phyloP scores from a whole-genome alignment of 106 monocot species.

The Ottelia alismoides region DNA sequence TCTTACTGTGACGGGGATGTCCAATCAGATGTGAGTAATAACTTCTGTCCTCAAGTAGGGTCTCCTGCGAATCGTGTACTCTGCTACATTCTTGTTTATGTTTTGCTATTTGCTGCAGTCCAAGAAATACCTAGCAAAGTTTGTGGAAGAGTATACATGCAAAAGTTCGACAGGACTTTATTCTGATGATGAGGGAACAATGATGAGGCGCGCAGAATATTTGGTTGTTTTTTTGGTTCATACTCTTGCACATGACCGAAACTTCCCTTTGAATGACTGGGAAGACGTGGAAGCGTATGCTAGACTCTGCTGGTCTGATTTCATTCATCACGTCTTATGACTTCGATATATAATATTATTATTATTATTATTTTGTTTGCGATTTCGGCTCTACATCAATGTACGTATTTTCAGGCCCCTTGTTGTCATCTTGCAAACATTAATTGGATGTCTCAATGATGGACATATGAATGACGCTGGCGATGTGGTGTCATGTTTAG shows the following conservation, averaged over 20 bases:
- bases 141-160: slow-evolving; percentile 30
- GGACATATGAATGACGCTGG: slow-evolving; percentile 10
- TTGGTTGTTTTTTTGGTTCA: slow-evolving; percentile 65
- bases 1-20: slow-evolving; percentile 41
- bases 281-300: slow-evolving; percentile 39
- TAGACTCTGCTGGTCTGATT: slow-evolving; percentile 61
- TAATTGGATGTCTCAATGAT: slow-evolving; percentile 18
- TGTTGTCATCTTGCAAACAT: slow-evolving; percentile 29
- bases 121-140: slow-evolving; percentile 33
- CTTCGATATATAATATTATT: too few species aligned
- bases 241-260: slow-evolving; percentile 57
- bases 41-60: too few species aligned
- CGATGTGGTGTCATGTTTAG: slow-evolving; percentile 25
- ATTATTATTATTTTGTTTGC: too few species aligned
- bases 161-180: slow-evolving; percentile 8
- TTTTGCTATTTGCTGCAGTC: slow-evolving; percentile 22
- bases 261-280: slow-evolving; percentile 40
- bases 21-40: slow-evolving; percentile 49
- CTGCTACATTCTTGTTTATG: background rate
- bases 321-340: too few species aligned
- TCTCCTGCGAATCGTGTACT: too few species aligned
- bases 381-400: too few species aligned
- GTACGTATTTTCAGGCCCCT: slow-evolving; percentile 46
- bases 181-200: slow-evolving; percentile 10
- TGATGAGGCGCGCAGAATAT: slow-evolving; percentile 59